phyloP scores from a whole-genome alignment of 2,329 filamentous ascomycete genomes.

The Teratosphaeria nubilosa region DNA sequence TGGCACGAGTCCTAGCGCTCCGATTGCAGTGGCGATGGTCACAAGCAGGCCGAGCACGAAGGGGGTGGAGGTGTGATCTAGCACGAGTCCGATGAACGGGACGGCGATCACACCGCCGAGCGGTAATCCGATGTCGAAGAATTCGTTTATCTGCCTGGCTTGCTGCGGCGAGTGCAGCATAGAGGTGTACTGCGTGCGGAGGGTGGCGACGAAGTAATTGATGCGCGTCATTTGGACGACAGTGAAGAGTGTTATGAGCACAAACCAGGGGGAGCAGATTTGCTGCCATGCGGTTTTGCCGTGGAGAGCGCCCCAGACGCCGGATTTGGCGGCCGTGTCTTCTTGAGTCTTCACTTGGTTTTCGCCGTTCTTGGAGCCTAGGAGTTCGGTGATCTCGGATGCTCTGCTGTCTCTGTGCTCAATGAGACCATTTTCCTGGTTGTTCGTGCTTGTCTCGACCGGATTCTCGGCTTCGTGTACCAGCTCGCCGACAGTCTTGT shows the following conservation, averaged over 20 bases:
- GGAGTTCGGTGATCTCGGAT: conserved; percentile 61
- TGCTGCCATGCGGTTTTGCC: conserved; percentile 59
- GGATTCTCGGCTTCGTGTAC: conserved; percentile 57
- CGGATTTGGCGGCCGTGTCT: conserved; percentile 57
- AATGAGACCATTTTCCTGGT: conserved; percentile 16
- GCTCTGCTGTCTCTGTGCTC: conserved; percentile 53
- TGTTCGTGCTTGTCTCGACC: conserved; percentile 30
- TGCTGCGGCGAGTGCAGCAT: conserved; percentile 55
- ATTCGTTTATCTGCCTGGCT: conserved; percentile 63
- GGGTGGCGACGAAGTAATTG: conserved; percentile 87
- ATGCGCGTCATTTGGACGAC: conserved; percentile 42
- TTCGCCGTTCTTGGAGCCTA: conserved; percentile 45
- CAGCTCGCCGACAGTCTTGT: conserved; percentile 62
- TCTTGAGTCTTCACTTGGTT: conserved; percentile 45
- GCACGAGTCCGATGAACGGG: conserved; percentile 72
- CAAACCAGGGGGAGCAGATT: conserved; percentile 71
- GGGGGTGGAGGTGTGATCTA: conserved; percentile 66
- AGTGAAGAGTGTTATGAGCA: conserved; percentile 73
- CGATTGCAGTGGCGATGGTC: conserved; percentile 59
- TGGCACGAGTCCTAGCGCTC: conserved; percentile 66
- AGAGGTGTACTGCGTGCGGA: conserved; percentile 68
- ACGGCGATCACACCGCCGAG: conserved; percentile 70
- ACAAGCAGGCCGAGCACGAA: conserved; percentile 64
- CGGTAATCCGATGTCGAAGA: conserved; percentile 76
- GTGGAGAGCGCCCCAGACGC: conserved; percentile 82